Evolutionary conservation across 768 basidiomycete species (phyloP).

Genomic region (Postia placenta): DNA sequence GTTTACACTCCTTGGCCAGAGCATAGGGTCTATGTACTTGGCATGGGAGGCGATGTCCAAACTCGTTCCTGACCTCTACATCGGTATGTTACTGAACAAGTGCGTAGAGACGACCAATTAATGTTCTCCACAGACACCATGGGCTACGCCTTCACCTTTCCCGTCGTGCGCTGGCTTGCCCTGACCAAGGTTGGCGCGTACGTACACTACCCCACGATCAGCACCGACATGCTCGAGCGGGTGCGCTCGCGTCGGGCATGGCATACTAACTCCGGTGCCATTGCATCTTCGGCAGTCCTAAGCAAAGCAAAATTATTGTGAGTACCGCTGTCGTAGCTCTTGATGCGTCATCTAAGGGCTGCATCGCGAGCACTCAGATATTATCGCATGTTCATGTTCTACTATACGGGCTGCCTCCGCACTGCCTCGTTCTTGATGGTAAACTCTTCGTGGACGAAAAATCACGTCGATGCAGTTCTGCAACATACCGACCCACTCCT

Average conservation of each 20-base stretch:
- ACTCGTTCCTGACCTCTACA: constrained; percentile 84
- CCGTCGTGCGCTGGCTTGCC: constrained; percentile 58
- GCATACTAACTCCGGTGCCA: constrained; percentile 55
- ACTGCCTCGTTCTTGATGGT: constrained; percentile 80
- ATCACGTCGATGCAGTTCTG: constrained; percentile 75
- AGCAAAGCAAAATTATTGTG: constrained; percentile 63
- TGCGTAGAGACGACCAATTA: no score
- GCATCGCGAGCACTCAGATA: constrained; percentile 44
- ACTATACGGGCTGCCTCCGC: constrained; percentile 72
- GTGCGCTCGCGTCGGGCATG: constrained; percentile 53
- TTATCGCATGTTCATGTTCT: constrained; percentile 81
- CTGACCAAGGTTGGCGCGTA: constrained; percentile 80
- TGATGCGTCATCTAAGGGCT: no score
- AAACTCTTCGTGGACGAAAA: constrained; percentile 93
- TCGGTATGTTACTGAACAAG: constrained; percentile 71
- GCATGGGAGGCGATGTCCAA: constrained; percentile 76
- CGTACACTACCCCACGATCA: constrained; percentile 95
- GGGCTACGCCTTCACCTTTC: constrained; percentile 96
- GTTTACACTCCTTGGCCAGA: constrained; percentile 93
- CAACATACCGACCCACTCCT: constrained; percentile 45
- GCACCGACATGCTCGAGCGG: constrained; percentile 86
- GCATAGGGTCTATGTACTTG: constrained; percentile 78
- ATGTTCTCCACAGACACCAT: constrained; percentile 92
- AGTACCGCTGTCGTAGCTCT: no score
- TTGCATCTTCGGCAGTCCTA: constrained; percentile 49